phyloP scores from a whole-genome alignment of 495 filamentous ascomycete genomes.

The Hypomontagnella monticulosa region DNA sequence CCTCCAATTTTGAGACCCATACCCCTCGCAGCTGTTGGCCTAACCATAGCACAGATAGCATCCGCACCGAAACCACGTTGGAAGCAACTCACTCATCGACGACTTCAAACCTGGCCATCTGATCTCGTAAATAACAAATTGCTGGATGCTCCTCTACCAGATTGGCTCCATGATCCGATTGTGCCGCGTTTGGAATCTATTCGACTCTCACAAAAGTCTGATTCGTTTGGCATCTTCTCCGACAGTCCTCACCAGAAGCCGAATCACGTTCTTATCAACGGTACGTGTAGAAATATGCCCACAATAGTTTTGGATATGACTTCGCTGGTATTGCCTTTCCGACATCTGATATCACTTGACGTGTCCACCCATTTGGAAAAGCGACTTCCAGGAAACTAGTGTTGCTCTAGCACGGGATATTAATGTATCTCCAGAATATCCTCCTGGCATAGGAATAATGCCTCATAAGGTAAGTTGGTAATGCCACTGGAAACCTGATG shows the following conservation, averaged over 20 bases:
- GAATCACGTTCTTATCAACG: conserved; percentile 92
- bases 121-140: conserved; percentile 78
- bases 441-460: conserved; percentile 90
- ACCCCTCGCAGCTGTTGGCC: neutral
- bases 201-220: conserved; percentile 45
- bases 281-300: conserved; percentile 28
- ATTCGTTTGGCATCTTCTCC: conserved; percentile 66
- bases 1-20: neutral
- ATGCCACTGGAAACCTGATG: conserved; percentile 7
- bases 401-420: conserved; percentile 7
- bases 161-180: conserved; percentile 78
- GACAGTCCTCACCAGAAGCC: conserved; percentile 76
- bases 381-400: conserved; percentile 1
- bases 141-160: conserved; percentile 76
- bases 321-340: neutral
- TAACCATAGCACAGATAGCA: conserved; percentile 52
- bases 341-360: neutral
- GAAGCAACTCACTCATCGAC: conserved; percentile 83
- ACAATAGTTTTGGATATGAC: neutral
- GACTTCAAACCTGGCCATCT: conserved; percentile 90
- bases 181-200: conserved; percentile 70
- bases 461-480: conserved; percentile 72
- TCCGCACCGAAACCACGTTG: conserved; percentile 79
- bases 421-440: conserved; percentile 69
- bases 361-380: conserved; percentile 7